phyloP scores from a whole-genome alignment of 768 basidiomycete genomes.

The Mycena albidolilacea region DNA sequence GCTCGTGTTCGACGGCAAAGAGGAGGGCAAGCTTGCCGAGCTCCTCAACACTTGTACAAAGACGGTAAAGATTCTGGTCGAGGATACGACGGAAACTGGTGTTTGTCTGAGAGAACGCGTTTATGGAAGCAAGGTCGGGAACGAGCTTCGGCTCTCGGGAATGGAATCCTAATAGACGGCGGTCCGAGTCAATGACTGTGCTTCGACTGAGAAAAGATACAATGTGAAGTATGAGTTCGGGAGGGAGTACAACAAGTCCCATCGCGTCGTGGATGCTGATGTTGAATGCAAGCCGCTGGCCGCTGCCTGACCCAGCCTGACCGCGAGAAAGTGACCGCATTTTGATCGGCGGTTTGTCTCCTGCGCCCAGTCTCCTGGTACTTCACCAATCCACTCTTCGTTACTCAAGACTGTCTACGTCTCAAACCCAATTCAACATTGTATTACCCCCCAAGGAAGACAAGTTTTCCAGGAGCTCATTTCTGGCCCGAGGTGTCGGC shows the following conservation, averaged over 20 bases:
- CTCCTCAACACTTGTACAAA: not conserved
- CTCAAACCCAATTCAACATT: too few species aligned
- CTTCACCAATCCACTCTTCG: too few species aligned
- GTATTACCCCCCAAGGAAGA: too few species aligned
- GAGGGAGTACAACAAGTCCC: not conserved
- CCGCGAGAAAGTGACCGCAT: too few species aligned
- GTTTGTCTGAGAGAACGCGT: not conserved
- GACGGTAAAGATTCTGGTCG: not conserved
- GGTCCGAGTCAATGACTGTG: not conserved
- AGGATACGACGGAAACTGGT: not conserved
- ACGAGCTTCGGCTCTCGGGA: not conserved
- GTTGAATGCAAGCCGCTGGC: not conserved
- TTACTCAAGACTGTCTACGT: too few species aligned
- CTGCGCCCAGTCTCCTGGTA: too few species aligned
- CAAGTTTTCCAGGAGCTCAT: too few species aligned
- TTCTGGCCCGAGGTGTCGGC: too few species aligned
- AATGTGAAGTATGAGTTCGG: not conserved
- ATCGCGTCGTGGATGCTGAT: not conserved
- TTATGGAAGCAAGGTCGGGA: not conserved
- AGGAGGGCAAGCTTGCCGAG: slow-evolving; percentile 11
- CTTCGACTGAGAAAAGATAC: not conserved
- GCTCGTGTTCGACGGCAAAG: slow-evolving; percentile 7
- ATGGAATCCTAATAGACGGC: not conserved
- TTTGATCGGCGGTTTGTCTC: too few species aligned
- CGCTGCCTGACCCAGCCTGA: too few species aligned